phyloP scores from a whole-genome alignment of 257 asterid species.

The Petunia secreta region DNA sequence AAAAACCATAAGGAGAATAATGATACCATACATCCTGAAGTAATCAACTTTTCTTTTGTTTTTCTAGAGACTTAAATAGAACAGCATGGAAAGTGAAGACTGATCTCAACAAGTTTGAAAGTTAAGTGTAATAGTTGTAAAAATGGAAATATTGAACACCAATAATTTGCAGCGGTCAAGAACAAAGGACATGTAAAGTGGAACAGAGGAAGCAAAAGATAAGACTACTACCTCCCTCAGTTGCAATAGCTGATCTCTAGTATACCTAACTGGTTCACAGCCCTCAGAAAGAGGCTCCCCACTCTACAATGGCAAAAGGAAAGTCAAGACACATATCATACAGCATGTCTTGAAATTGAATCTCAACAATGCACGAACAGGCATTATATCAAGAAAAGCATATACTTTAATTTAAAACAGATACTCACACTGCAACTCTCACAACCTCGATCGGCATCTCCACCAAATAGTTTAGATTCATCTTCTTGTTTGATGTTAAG shows the following conservation, averaged over 20 bases:
- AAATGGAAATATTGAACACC: background rate
- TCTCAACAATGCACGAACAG: background rate
- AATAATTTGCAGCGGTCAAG: background rate
- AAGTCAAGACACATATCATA: background rate
- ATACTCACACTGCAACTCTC: constrained; percentile 68
- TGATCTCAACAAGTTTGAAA: no score
- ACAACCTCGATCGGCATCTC: constrained; percentile 65
- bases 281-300: constrained; percentile 77
- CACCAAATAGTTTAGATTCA: constrained; percentile 74
- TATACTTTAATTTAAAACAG: background rate
- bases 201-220: background rate
- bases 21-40: background rate
- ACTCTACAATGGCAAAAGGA: constrained; percentile 41
- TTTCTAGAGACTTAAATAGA: background rate
- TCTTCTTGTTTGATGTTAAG: constrained; percentile 69
- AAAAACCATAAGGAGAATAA: constrained; percentile 6
- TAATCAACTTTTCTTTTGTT: background rate
- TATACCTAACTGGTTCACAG: constrained; percentile 61
- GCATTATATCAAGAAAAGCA: background rate
- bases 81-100: no score
- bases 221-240: constrained; percentile 64
- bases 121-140: no score
- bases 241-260: constrained; percentile 68
- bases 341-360: background rate
- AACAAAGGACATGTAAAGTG: background rate